A percentile compares a stretch with the other conserved stretches of the same genome.
Conservation (phyloP, 208 protist genomes). For the Acanthamoeba healyi region DNA sequence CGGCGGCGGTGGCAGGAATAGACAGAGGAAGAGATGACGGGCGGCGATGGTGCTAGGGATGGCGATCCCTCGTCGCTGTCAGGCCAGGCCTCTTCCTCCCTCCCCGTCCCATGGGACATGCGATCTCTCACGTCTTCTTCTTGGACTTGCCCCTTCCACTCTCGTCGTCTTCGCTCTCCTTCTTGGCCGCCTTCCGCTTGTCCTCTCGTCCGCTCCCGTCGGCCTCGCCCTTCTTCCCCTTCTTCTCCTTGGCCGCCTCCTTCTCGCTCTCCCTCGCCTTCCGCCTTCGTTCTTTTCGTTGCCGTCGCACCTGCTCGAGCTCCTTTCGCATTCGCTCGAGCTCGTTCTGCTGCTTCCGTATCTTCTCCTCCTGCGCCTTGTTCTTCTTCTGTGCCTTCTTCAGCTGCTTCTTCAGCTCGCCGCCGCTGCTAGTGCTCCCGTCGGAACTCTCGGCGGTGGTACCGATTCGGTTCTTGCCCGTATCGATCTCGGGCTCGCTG, state of each 20-base stretch:
- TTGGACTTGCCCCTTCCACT: not conserved
- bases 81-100: not conserved
- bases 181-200: not conserved
- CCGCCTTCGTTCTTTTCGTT: conserved; percentile 38
- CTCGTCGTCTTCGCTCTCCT: not conserved
- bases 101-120: not conserved
- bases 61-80: too few relatives aligned
- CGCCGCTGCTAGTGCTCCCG: not conserved
- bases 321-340: conserved; percentile 48
- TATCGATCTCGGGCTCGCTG: conserved; percentile 13
- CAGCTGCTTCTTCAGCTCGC: conserved; percentile 36
- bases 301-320: conserved; percentile 44
- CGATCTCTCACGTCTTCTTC: not conserved
- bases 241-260: not conserved
- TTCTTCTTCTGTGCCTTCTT: conserved; percentile 52
- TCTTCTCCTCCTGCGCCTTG: conserved; percentile 51
- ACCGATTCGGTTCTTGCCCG: not conserved
- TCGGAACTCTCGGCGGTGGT: not conserved
- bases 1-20: too few relatives aligned
- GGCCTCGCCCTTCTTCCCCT: not conserved
- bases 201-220: not conserved
- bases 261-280: not conserved
- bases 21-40: too few relatives aligned
- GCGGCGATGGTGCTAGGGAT: too few relatives aligned
- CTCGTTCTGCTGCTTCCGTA: conserved; percentile 34